Conservation (phyloP, 2,329 filamentous ascomycete genomes). For the Chrysoporthe austroafricana region DNA sequence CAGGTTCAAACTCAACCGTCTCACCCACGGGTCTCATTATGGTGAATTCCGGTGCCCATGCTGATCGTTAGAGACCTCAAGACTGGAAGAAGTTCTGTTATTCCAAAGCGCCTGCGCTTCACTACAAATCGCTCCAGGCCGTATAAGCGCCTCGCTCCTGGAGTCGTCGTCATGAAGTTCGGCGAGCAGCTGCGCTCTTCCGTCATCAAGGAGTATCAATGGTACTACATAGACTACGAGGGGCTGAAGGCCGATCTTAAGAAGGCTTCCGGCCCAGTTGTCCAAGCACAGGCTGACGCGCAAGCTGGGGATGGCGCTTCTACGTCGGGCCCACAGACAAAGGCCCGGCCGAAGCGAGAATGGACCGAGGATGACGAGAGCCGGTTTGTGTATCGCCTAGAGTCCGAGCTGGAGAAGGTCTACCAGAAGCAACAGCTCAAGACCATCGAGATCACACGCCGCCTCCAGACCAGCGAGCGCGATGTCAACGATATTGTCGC, state of each 20-base stretch:
- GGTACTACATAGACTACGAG: constrained; percentile 98
- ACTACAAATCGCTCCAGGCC: constrained; percentile 36
- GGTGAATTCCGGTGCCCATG: constrained; percentile 39
- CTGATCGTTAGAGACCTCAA: constrained; percentile 58
- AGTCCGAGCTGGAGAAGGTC: constrained; percentile 94
- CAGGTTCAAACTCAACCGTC: neutral
- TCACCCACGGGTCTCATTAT: neutral
- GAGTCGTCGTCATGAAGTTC: constrained; percentile 75
- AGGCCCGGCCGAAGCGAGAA: constrained; percentile 54
- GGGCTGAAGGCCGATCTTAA: constrained; percentile 87
- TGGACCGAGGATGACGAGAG: constrained; percentile 95
- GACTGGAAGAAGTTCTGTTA: constrained; percentile 48
- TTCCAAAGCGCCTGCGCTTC: constrained; percentile 37
- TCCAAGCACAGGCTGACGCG: constrained; percentile 37
- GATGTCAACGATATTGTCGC: constrained; percentile 89
- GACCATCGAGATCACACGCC: constrained; percentile 89
- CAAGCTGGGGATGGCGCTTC: constrained; percentile 44
- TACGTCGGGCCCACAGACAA: constrained; percentile 40
- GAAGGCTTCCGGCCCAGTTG: constrained; percentile 60
- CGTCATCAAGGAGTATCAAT: constrained; percentile 94
- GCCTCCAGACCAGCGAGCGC: constrained; percentile 84
- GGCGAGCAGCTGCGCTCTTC: constrained; percentile 96
- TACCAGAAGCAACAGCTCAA: constrained; percentile 98
- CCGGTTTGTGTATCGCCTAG: constrained; percentile 82
- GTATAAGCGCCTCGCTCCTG: constrained; percentile 46